Conservation (phyloP, 805 yeast species). For the Candida tibetensis region DNA sequence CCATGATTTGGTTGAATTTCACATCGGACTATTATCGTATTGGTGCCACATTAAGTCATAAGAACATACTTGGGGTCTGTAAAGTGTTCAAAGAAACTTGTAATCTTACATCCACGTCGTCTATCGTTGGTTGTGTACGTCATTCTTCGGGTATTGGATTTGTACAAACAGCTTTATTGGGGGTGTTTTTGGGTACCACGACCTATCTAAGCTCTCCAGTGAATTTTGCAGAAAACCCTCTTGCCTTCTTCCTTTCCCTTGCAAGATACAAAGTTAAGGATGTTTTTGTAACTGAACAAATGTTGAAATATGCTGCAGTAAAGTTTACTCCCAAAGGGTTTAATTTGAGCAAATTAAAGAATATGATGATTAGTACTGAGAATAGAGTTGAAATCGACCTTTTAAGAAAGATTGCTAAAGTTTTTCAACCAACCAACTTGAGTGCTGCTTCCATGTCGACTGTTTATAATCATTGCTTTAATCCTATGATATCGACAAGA, state of each 20-base stretch:
- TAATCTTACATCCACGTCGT: slow-evolving; percentile 66
- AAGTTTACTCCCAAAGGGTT: slow-evolving; percentile 59
- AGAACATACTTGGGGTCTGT: slow-evolving; percentile 70
- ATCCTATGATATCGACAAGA: slow-evolving; percentile 80
- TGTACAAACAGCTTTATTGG: slow-evolving; percentile 77
- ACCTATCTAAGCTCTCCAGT: slow-evolving; percentile 78
- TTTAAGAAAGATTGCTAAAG: slow-evolving; percentile 54
- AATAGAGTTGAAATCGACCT: slow-evolving; percentile 68
- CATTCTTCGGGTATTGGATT: slow-evolving; percentile 87
- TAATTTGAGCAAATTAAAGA: slow-evolving; percentile 62
- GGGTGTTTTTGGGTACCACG: slow-evolving; percentile 82
- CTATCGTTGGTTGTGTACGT: slow-evolving; percentile 83
- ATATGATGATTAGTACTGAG: slow-evolving; percentile 78
- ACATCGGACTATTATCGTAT: slow-evolving; percentile 68
- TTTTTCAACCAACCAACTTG: slow-evolving; percentile 62
- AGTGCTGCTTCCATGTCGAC: slow-evolving; percentile 69
- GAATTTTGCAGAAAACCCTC: slow-evolving; percentile 73
- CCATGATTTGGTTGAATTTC: slow-evolving; percentile 66
- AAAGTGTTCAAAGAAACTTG: slow-evolving; percentile 91
- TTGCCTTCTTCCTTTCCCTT: slow-evolving; percentile 63
- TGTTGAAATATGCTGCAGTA: slow-evolving; percentile 71
- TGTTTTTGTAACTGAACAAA: slow-evolving; percentile 77
- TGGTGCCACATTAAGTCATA: slow-evolving; percentile 58
- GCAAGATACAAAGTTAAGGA: slow-evolving; percentile 82
- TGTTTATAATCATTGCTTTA: slow-evolving; percentile 74